Evolutionary conservation across 2,329 filamentous ascomycete species (phyloP).

Genomic region (Pyrenochaeta sp.): DNA sequence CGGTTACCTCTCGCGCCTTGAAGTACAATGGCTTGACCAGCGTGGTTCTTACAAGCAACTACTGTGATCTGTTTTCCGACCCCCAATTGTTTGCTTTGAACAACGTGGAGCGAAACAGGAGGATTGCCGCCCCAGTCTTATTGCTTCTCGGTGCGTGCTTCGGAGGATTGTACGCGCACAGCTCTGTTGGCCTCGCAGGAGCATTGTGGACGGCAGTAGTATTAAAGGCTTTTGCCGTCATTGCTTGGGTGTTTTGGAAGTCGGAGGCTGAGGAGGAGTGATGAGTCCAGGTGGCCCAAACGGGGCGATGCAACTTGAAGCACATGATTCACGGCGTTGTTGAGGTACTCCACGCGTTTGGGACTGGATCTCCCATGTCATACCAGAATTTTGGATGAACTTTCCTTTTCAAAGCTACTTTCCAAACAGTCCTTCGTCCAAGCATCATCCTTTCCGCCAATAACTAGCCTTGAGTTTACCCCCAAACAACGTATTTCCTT

Average conservation of each 20-base stretch:
- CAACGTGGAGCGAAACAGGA: conserved; percentile 63
- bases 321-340: too few species aligned
- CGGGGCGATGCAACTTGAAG: too few species aligned
- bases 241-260: conserved; percentile 54
- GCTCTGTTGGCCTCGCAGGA: conserved; percentile 59
- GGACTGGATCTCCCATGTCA: too few species aligned
- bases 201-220: conserved; percentile 59
- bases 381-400: too few species aligned
- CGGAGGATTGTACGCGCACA: conserved; percentile 65
- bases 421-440: too few species aligned
- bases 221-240: conserved; percentile 50
- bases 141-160: conserved; percentile 63
- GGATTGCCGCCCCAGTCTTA: conserved; percentile 60
- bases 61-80: conserved; percentile 81
- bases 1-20: conserved; percentile 75
- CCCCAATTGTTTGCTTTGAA: conserved; percentile 56
- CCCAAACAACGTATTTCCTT: too few species aligned
- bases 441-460: too few species aligned
- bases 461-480: too few species aligned
- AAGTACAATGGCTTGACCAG: conserved; percentile 76
- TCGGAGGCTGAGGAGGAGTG: conserved; percentile 37
- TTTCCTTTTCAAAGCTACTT: too few species aligned
- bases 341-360: too few species aligned
- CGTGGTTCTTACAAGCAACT: conserved; percentile 82
- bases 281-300: not conserved